These are phyloP conservation scores for Psilocybe sp. DNA, from an alignment of 768 basidiomycete species.

Conservation along the genomic window DNA sequence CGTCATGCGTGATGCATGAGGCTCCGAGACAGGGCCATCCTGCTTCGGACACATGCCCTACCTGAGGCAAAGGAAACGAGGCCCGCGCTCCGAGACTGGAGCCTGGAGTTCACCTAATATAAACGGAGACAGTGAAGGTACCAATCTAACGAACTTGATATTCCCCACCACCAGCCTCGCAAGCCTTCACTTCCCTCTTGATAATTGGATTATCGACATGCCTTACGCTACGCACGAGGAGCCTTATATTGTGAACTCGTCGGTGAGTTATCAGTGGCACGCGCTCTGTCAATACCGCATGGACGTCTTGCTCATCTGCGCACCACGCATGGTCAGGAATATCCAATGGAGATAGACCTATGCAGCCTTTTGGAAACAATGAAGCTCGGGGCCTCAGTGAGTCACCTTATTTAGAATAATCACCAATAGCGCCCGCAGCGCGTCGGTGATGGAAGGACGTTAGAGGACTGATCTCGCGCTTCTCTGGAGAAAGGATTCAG, in stretches of 20 bases:
- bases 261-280: slow-evolving; percentile 9
- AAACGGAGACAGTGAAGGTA: not conserved
- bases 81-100: slow-evolving; percentile 8
- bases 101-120: no score
- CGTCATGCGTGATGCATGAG: slow-evolving; percentile 25
- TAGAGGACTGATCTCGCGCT: slow-evolving; percentile 5
- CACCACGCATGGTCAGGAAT: slow-evolving; percentile 8
- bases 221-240: slow-evolving; percentile 22
- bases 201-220: slow-evolving; percentile 10
- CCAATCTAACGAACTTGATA: slow-evolving; percentile 6
- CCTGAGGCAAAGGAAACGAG: slow-evolving; percentile 10
- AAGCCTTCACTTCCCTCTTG: not conserved
- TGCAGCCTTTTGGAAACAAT: slow-evolving; percentile 52
- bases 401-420: slow-evolving; percentile 30
- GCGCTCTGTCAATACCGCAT: no score
- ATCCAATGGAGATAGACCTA: slow-evolving; percentile 42
- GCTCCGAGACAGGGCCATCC: slow-evolving; percentile 1
- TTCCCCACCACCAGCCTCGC: not conserved
- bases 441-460: not conserved
- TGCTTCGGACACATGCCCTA: slow-evolving; percentile 11
- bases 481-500: slow-evolving; percentile 43
- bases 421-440: not conserved
- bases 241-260: slow-evolving; percentile 14
- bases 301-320: not conserved
- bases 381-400: slow-evolving; percentile 34